Conservation (phyloP, 2,329 filamentous ascomycete genomes). For the Colletotrichum sp. region DNA sequence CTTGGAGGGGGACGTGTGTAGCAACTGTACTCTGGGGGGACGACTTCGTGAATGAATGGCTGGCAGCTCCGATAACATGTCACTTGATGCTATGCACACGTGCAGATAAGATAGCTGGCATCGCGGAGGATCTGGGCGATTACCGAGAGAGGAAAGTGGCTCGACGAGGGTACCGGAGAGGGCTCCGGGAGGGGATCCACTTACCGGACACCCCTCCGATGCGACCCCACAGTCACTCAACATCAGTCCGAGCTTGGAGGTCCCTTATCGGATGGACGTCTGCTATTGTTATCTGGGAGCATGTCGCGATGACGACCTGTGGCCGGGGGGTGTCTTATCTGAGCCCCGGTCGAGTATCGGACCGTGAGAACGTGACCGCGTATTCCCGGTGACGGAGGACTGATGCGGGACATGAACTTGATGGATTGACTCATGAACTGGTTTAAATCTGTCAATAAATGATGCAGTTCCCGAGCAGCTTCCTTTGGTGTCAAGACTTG, state of each 20-base stretch:
- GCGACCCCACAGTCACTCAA: not conserved
- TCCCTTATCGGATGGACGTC: not conserved
- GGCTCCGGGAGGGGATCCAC: slow-evolving; percentile 12
- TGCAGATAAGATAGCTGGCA: not conserved
- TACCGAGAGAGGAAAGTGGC: not conserved
- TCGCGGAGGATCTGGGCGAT: not conserved
- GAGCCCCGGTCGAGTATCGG: not conserved
- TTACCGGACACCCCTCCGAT: slow-evolving; percentile 17
- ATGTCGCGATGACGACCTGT: not conserved
- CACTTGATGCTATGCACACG: not conserved
- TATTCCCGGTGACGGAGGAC: not conserved
- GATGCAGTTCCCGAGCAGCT: fast-evolving
- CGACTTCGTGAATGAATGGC: not conserved
- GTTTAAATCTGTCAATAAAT: fast-evolving
- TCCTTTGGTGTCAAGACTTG: not conserved
- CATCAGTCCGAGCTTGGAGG: not conserved
- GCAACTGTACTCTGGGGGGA: not conserved
- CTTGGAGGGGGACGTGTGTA: not conserved
- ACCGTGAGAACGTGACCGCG: not conserved
- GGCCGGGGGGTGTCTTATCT: not conserved
- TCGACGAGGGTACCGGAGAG: not conserved
- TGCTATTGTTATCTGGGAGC: not conserved
- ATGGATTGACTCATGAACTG: not conserved
- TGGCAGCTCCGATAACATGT: not conserved
- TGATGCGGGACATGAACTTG: not conserved